Evolutionary conservation across 2,329 filamentous ascomycete genomes (phyloP), one percentile per base, ranked within the genome.

Genomic region (Pseudodiploospora longispora): DNA sequence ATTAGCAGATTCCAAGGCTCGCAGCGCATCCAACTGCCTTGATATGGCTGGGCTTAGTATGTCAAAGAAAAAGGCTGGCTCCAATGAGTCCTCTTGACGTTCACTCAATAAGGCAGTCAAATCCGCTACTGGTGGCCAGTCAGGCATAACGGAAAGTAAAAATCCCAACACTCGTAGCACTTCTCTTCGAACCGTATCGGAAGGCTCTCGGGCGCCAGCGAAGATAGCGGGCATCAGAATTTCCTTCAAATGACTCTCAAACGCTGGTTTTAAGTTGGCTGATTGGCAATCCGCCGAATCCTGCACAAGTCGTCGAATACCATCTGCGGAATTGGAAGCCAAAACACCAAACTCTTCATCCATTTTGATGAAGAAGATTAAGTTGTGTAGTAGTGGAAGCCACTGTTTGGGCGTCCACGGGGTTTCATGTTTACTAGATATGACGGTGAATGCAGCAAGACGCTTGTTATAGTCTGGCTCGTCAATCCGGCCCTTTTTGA

Each of bases 301-400:
- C 53, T 87, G 77, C 31, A 95, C 74, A 56, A 96, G 93, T 41
- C 82, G 77, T 55, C 85, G 85, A 34, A 98, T 67, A 5, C 80
- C 79, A 56, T 90, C 84, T 0, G 89, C 86, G 6, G 93, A 87
- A 60, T 91, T 96, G 2, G 76, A 74, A 0, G 79, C 74, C 10
- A 95, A 70, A 40, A 96, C 86, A 38, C 87, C 86, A 51, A 94
- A 83, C 60, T 98, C 93, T 50, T 95, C 88, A 44, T 88, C 83
- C 51, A 91, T 80, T 52, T 82, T 83, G 51, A 96, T 83, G 58
- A 85, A 93, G 64, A 83, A 97, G 2, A 95, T 72, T 69, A 95
- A 78, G 58, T 97, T 98, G 66, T 90, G 85, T 8, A 97, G 67
- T 19, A 98, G 65, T 5, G 93, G 90, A 42, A 83, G 76, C 91